Base-by-base conservation (phyloP, 2,329 filamentous ascomycete species). In the Fusarium lyarnte region DNA sequence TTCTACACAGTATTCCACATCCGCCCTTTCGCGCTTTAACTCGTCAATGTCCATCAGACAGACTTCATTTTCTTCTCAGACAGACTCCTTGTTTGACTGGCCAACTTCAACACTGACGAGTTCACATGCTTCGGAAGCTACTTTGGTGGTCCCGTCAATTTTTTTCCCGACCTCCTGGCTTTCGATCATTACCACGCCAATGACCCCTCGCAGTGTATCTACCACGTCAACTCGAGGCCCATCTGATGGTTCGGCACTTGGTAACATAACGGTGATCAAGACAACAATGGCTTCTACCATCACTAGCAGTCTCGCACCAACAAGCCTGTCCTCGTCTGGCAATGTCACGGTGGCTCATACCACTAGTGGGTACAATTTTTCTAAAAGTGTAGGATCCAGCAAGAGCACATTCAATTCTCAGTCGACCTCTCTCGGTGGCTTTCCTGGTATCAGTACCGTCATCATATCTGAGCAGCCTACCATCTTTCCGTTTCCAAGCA, bases 271-370 rank as follows among this genome's bases (percentile, higher is more conserved):
- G 5, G 43, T 63, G 16, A 58, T 63, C 9, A 68, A 25, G n/a
- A 54, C 67, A 21, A 64, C 58, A 17, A 68, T 64, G 63, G 59
- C 58, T 47, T 73, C 70, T 19, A 73, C 63, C 13, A 72, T 74
- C 54, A 65, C 55, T 31, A 73, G 66, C 23, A 69, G 49, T 10
- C 61, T 65, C 21, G 29, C 31, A 3, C 67, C 58, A 46, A 68
- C 58, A 38, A 46, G 46, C 9, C 41, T 55, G n/a, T 58, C 58
- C 25, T 42, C 49, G 14, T 57, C 70, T 39, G 33, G 35, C 21
- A 67, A 62, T 21, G 27, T 53, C n/a, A 73, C 57, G 17, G 53
- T 51, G 31, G 52, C 62, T 43, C 62, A 54, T 49, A 73, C 45
- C 23, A 71, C 42, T 25, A 70, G 66, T 38, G 63, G 51, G 3